Conservation (phyloP, 1,284 basidiomycete species). For the Malassezia dermatis region DNA sequence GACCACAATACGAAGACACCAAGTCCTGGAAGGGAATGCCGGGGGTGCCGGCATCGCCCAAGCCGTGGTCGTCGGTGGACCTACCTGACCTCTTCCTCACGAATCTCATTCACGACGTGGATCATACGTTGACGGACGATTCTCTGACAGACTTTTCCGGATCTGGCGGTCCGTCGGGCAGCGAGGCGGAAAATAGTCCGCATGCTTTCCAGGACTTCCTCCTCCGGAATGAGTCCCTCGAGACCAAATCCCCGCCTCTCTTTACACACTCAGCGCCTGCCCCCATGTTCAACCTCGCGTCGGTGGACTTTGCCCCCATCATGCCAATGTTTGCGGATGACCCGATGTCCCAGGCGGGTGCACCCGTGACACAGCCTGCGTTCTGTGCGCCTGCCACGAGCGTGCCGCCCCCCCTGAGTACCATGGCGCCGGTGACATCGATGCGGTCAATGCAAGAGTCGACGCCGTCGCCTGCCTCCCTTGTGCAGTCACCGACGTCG, state of each 20-base stretch:
- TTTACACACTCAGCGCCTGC: background rate
- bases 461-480: background rate
- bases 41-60: background rate
- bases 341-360: background rate
- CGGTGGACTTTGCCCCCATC: background rate
- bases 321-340: background rate
- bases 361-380: background rate
- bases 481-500: background rate
- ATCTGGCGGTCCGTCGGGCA: background rate
- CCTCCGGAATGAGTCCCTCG: background rate
- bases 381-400: background rate
- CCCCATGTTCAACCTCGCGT: background rate
- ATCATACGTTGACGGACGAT: slow-evolving; percentile 4
- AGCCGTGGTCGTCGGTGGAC: slow-evolving; percentile 13
- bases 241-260: background rate
- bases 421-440: background rate
- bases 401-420: background rate
- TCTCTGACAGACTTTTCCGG: slow-evolving; percentile 10
- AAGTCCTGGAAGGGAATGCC: background rate
- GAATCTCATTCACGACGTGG: slow-evolving; percentile 10
- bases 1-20: background rate
- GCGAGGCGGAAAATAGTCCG: slow-evolving; percentile 10
- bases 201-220: slow-evolving; percentile 14
- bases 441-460: background rate
- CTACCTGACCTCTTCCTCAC: slow-evolving; percentile 17